Percentiles rank a stretch among this genome's conserved stretches.
phyloP scores from a whole-genome alignment of 2,329 filamentous ascomycete genomes.

The Basipetospora chlamydospora region DNA sequence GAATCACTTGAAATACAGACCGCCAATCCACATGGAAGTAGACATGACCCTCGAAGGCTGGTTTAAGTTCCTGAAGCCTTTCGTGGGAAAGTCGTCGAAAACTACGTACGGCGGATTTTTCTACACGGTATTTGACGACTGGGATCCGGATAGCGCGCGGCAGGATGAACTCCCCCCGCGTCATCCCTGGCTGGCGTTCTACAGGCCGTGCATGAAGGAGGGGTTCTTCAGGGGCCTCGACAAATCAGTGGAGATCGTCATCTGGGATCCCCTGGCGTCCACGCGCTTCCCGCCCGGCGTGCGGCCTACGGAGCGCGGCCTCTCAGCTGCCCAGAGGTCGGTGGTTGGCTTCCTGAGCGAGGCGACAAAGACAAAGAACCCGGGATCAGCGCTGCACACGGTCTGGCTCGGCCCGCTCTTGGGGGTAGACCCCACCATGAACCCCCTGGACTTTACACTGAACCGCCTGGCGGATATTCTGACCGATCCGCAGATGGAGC shows the following conservation, averaged over 20 bases:
- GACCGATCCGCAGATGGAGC: not conserved
- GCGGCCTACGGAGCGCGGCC: conserved; percentile 16
- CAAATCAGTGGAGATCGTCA: conserved; percentile 32
- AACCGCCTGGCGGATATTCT: conserved; percentile 19
- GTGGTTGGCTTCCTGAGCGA: conserved; percentile 24
- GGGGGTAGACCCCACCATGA: not conserved
- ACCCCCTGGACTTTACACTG: conserved; percentile 28
- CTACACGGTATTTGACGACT: conserved; percentile 28
- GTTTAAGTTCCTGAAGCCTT: conserved; percentile 6
- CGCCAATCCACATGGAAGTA: not conserved
- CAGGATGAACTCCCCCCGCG: conserved; percentile 12
- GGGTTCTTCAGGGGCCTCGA: conserved; percentile 4
- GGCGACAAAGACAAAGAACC: conserved; percentile 16
- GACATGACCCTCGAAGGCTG: conserved; percentile 18
- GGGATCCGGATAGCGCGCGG: conserved; percentile 14
- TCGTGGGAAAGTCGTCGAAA: not conserved
- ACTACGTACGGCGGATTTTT: conserved; percentile 25
- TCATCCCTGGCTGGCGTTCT: conserved; percentile 36
- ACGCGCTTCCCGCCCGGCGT: conserved; percentile 11
- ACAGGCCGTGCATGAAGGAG: conserved; percentile 23
- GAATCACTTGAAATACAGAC: not conserved
- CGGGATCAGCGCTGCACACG: conserved; percentile 18
- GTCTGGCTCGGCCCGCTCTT: conserved; percentile 32
- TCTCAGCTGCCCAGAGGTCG: conserved; percentile 30
- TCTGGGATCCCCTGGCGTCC: conserved; percentile 32